These are phyloP conservation scores for Monoraphidium neglectum DNA, from an alignment of 139 green algal genomes.

Conservation along the genomic window DNA sequence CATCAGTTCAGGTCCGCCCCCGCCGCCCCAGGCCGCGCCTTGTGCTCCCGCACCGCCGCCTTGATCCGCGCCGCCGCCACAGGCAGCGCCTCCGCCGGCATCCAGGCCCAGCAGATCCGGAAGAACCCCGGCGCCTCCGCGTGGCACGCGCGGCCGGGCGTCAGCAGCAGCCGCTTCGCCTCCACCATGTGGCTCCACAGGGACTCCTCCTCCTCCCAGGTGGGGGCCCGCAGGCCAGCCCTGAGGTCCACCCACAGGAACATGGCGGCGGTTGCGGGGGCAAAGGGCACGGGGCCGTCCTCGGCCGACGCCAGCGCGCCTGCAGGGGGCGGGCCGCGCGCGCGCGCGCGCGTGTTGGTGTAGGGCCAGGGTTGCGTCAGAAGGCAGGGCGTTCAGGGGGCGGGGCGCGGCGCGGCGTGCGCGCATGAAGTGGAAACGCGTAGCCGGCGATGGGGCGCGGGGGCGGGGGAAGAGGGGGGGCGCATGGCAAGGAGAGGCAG, in stretches of 20 bases:
- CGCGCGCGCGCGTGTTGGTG: not conserved
- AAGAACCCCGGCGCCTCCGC: slow-evolving; percentile 74
- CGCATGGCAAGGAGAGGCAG: too few relatives aligned
- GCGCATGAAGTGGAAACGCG: too few relatives aligned
- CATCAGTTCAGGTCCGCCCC: too few relatives aligned
- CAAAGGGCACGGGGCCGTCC: slow-evolving; percentile 56
- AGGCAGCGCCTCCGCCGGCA: slow-evolving; percentile 43
- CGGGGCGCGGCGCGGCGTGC: too few relatives aligned
- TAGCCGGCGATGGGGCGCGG: too few relatives aligned
- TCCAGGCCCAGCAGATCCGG: slow-evolving; percentile 78
- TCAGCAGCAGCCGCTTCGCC: slow-evolving; percentile 49
- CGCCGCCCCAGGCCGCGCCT: too few relatives aligned
- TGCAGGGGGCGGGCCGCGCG: slow-evolving; percentile 25
- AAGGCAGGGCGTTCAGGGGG: too few relatives aligned
- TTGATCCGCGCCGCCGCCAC: slow-evolving; percentile 42
- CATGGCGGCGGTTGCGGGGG: slow-evolving; percentile 55
- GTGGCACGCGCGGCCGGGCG: slow-evolving; percentile 68
- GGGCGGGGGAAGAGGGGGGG: too few relatives aligned
- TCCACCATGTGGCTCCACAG: slow-evolving; percentile 62
- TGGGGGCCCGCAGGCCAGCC: slow-evolving; percentile 21
- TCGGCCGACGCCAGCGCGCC: slow-evolving; percentile 36
- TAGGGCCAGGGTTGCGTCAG: not conserved
- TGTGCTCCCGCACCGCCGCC: slow-evolving; percentile 6
- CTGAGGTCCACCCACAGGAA: slow-evolving; percentile 81
- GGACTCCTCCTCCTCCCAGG: slow-evolving; percentile 63